Evolutionary conservation across 2,329 filamentous ascomycete genomes (phyloP), one percentile per base, ranked within the genome.

Genomic region (Penicillium paneum): DNA sequence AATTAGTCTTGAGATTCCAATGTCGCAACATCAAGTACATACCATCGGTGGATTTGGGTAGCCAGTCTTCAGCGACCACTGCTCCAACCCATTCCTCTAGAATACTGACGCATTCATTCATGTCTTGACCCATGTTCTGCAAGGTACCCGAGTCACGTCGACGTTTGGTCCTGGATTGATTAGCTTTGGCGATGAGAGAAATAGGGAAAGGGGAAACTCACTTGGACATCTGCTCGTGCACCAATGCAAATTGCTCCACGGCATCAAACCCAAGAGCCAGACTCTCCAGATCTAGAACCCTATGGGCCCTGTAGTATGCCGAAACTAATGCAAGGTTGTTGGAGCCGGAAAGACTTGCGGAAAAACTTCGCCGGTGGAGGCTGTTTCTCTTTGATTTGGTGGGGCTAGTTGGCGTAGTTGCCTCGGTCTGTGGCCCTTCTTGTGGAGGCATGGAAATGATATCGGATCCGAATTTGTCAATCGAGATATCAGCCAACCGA

Each of bases 261-360:
- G 79, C 78, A 69, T 90, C 86, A 39, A 92, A 78, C 3, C 81
- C 83, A 47, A 80, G 79, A 41, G 87, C 81, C 28, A 92, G 76
- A 54, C 79, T 78, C 71, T 91, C 88, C 43, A 92, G 77, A 61
- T 91, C 87, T 58, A 82, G 82, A 71, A 85, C 86, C 43, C 81
- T 84, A 52, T 82, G 80, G 6, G 86, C 85, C 56, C 86, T 78
- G 48, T 64, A 65, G 28, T 60, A 63, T 62, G 67, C 66, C 63
- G 51, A 55, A 57, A 40, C 57, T 49, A 29, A 65, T 29, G 61
- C 58, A 51, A 65, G 54, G 39, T 71, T 64, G 54, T 68, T 66
- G 45, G 62, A 61, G 49, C 54, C 51, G 28, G 62, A 64, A 45
- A 65, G 57, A 32, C 62, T 69, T 11, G 67, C 51, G 28, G 62